A percentile compares a stretch with the other conserved stretches of the same genome.
phyloP scores from a whole-genome alignment of 2,329 filamentous ascomycete genomes.

The Byssochlamys sp. region DNA sequence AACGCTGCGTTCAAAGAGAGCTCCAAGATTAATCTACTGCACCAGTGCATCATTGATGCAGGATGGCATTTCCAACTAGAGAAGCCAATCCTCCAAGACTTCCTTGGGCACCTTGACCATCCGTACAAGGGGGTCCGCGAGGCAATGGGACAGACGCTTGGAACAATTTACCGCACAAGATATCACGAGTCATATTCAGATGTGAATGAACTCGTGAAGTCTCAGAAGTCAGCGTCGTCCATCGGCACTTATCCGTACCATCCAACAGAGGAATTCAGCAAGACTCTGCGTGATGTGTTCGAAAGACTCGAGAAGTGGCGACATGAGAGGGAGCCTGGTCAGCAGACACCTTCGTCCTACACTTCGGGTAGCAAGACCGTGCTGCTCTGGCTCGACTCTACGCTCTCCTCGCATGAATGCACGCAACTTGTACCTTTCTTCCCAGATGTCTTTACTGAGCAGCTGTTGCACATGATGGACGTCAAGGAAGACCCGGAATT shows the following conservation, averaged over 20 bases:
- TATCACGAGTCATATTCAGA: constrained; percentile 90
- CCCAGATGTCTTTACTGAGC: constrained; percentile 76
- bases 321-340: constrained; percentile 68
- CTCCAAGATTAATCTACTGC: constrained; percentile 83
- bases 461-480: constrained; percentile 98
- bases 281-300: constrained; percentile 67
- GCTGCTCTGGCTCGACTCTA: constrained; percentile 85
- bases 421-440: constrained; percentile 86
- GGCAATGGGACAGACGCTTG: constrained; percentile 80
- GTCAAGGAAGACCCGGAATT: constrained; percentile 96
- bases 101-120: constrained; percentile 84
- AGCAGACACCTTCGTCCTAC: constrained; percentile 87
- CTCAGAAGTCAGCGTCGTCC: constrained; percentile 69
- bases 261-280: constrained; percentile 62
- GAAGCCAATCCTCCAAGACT: constrained; percentile 78
- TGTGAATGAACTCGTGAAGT: constrained; percentile 62
- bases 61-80: constrained; percentile 96
- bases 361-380: constrained; percentile 95
- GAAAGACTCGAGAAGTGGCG: constrained; percentile 76
- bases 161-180: constrained; percentile 76
- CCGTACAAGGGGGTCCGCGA: constrained; percentile 96
- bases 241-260: constrained; percentile 77
- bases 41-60: constrained; percentile 74
- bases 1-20: constrained; percentile 99
- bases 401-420: constrained; percentile 84